Conservation (phyloP, 2,329 filamentous ascomycete genomes). For the Leptographium galeiforme region DNA sequence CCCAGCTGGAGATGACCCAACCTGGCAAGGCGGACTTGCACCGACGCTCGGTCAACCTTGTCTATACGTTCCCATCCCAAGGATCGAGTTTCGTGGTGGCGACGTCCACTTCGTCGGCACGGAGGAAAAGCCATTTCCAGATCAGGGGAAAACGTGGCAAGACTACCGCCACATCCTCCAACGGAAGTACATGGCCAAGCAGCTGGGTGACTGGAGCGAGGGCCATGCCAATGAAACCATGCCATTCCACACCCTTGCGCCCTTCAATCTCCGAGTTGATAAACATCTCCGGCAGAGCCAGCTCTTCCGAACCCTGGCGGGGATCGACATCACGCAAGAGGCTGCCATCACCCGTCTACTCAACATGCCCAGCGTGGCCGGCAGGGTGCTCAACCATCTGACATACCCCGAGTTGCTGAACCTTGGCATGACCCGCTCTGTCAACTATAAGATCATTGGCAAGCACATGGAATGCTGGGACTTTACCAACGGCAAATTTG, state of each 20-base stretch:
- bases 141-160: not conserved
- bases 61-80: too few species aligned
- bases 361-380: not conserved
- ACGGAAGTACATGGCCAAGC: not conserved
- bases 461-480: slow-evolving; percentile 1
- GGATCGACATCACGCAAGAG: not conserved
- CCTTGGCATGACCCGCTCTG: not conserved
- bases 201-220: not conserved
- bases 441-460: not conserved
- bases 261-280: not conserved
- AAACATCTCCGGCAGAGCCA: not conserved
- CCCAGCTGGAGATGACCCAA: too few species aligned
- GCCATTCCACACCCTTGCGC: not conserved
- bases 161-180: not conserved
- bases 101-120: too few species aligned
- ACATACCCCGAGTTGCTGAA: not conserved
- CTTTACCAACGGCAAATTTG: not conserved
- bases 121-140: not conserved
- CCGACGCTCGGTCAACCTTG: too few species aligned
- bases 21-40: too few species aligned
- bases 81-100: too few species aligned
- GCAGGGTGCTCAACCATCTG: not conserved
- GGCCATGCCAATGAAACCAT: not conserved
- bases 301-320: not conserved
- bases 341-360: not conserved